Evolutionary conservation across 192 early-diverging fungal genomes (phyloP).

Genomic region (Chytriomyces hyalinus): DNA sequence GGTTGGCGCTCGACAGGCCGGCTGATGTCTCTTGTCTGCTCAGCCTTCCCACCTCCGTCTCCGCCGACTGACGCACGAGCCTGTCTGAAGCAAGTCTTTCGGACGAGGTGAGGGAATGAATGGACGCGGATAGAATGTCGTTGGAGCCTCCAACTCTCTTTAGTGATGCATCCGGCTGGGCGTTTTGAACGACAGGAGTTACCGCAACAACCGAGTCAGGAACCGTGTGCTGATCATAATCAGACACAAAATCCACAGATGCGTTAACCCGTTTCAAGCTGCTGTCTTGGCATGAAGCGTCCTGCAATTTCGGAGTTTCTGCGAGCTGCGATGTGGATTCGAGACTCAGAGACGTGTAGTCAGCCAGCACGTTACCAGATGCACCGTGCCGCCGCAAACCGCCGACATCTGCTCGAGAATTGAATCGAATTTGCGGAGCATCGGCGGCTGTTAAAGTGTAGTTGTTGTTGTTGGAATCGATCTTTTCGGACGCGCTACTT

Average conservation of each 20-base stretch:
- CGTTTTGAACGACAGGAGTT: background rate
- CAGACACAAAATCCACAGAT: background rate
- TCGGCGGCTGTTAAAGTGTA: no score
- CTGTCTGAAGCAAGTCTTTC: background rate
- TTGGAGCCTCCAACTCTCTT: background rate
- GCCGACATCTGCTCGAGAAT: no score
- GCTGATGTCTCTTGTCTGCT: background rate
- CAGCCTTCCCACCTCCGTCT: no score
- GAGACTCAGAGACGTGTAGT: no score
- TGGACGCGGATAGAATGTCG: no score
- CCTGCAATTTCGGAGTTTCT: slow-evolving; percentile 1
- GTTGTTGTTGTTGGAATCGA: no score
- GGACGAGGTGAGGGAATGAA: background rate
- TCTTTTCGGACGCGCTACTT: no score
- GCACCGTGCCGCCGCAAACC: no score
- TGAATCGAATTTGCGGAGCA: no score
- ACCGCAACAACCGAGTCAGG: background rate
- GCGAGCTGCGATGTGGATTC: background rate
- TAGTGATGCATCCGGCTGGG: background rate
- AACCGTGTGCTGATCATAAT: background rate
- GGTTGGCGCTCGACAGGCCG: background rate
- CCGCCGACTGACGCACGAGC: background rate
- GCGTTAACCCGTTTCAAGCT: background rate
- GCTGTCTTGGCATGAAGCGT: background rate
- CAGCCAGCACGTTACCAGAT: no score